Evolutionary conservation across 2,329 filamentous ascomycete species (phyloP).

Genomic region (Sclerotinia spermophila): DNA sequence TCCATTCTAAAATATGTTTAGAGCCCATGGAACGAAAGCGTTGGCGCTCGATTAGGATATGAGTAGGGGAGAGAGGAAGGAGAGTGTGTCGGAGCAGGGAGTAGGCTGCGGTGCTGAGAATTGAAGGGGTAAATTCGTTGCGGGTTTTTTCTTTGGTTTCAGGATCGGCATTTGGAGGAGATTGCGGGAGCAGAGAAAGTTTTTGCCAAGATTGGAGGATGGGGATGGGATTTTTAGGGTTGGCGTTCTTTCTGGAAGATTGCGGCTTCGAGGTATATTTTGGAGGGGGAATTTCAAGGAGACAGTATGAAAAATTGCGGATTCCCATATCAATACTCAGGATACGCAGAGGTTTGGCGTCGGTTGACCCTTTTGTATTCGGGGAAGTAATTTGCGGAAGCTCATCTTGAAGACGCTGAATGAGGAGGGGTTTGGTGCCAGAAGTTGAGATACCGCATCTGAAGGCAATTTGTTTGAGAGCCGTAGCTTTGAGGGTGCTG

Average conservation of each 20-base stretch:
- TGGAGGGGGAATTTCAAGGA: slow-evolving; percentile 43
- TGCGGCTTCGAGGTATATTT: background rate
- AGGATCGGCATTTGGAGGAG: slow-evolving; percentile 12
- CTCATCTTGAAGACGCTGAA: slow-evolving; percentile 47
- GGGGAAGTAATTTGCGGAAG: slow-evolving; percentile 24
- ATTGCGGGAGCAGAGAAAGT: slow-evolving; percentile 23
- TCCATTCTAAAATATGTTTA: slow-evolving; percentile 73
- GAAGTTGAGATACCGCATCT: slow-evolving; percentile 56
- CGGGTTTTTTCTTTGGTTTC: slow-evolving; percentile 21
- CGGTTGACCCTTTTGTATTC: slow-evolving; percentile 19
- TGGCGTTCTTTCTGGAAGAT: background rate
- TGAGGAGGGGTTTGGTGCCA: slow-evolving; percentile 57
- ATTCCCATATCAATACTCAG: slow-evolving; percentile 84
- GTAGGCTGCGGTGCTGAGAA: slow-evolving; percentile 55
- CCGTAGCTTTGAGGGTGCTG: slow-evolving; percentile 45
- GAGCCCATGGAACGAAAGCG: slow-evolving; percentile 61
- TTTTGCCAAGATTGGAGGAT: slow-evolving; percentile 19
- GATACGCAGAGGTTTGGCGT: slow-evolving; percentile 43
- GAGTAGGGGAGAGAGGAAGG: slow-evolving; percentile 54
- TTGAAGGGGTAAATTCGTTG: slow-evolving; percentile 50
- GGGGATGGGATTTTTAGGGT: background rate
- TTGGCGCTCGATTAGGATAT: slow-evolving; percentile 65
- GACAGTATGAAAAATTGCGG: slow-evolving; percentile 72
- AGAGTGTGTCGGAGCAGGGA: slow-evolving; percentile 46
- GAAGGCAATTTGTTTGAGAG: slow-evolving; percentile 57